These are phyloP conservation scores for Xylariaceae sp. DNA, from an alignment of 2,329 filamentous ascomycete species.

Conservation along the genomic window DNA sequence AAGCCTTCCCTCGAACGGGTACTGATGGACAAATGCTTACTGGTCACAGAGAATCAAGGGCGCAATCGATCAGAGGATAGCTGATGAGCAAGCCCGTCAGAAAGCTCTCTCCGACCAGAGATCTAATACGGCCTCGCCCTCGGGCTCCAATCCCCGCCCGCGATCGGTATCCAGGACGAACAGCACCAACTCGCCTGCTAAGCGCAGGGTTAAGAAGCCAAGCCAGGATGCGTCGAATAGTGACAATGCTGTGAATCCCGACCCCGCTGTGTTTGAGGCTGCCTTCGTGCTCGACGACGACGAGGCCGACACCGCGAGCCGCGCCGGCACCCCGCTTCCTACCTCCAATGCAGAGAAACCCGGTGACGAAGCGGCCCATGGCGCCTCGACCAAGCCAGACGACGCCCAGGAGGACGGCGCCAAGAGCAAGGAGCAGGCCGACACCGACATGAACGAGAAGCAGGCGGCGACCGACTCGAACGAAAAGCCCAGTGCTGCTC, in stretches of 20 bases:
- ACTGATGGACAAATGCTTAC: too few relatives aligned
- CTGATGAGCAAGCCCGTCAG: slow-evolving; percentile 83
- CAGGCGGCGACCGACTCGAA: slow-evolving; percentile 6
- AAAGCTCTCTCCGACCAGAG: slow-evolving; percentile 42
- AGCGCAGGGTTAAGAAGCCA: slow-evolving; percentile 33
- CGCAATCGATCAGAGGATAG: slow-evolving; percentile 78
- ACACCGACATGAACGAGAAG: too few relatives aligned
- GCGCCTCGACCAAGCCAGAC: slow-evolving; percentile 1
- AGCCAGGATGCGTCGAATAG: slow-evolving; percentile 28
- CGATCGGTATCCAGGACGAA: slow-evolving; percentile 34
- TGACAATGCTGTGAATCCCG: slow-evolving; percentile 50
- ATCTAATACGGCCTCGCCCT: slow-evolving; percentile 29
- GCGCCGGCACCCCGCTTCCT: slow-evolving; percentile 50
- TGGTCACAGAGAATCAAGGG: slow-evolving; percentile 75
- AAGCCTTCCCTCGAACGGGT: too few relatives aligned
- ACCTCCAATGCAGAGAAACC: slow-evolving; percentile 11
- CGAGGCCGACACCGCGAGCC: slow-evolving; percentile 64
- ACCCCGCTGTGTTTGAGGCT: slow-evolving; percentile 80
- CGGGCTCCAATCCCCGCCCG: slow-evolving; percentile 36
- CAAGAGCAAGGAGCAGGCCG: too few relatives aligned
- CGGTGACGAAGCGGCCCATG: too few relatives aligned
- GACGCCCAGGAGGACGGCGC: background rate
- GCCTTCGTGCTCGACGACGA: slow-evolving; percentile 86
- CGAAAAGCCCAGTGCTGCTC: slow-evolving; percentile 16
- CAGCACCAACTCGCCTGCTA: slow-evolving; percentile 27